Evolutionary conservation across 805 yeast species (phyloP).

Genomic region (Spathaspora boniae): DNA sequence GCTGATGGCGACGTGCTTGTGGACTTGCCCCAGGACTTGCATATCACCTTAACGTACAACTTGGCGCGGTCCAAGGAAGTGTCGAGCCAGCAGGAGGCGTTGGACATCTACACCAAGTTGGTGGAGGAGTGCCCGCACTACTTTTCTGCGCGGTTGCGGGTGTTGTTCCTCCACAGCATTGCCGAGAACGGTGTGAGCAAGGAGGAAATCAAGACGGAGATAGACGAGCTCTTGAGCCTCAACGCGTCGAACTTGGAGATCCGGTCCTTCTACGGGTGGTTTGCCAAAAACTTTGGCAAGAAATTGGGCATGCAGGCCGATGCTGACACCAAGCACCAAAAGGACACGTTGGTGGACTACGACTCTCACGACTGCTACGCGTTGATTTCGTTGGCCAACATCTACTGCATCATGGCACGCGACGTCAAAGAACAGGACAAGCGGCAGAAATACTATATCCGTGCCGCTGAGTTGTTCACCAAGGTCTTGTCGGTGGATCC

Average conservation of each 20-base stretch:
- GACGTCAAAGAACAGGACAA: slow-evolving; percentile 56
- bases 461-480: slow-evolving; percentile 90
- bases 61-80: slow-evolving; percentile 71
- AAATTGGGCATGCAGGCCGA: slow-evolving; percentile 47
- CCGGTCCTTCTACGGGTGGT: slow-evolving; percentile 93
- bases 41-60: slow-evolving; percentile 50
- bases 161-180: slow-evolving; percentile 53
- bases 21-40: slow-evolving; percentile 27
- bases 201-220: slow-evolving; percentile 48
- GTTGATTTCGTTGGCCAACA: slow-evolving; percentile 82
- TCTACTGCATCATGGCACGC: slow-evolving; percentile 78
- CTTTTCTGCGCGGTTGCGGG: slow-evolving; percentile 70
- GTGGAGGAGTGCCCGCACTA: slow-evolving; percentile 63
- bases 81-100: slow-evolving; percentile 35
- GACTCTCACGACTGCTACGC: slow-evolving; percentile 91
- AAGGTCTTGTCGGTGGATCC: slow-evolving; percentile 85
- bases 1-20: slow-evolving; percentile 36
- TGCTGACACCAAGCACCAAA: slow-evolving; percentile 74
- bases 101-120: slow-evolving; percentile 51
- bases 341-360: slow-evolving; percentile 74
- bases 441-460: slow-evolving; percentile 68
- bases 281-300: slow-evolving; percentile 57
- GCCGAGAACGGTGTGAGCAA: slow-evolving; percentile 38
- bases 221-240: slow-evolving; percentile 50
- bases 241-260: slow-evolving; percentile 69